Evolutionary conservation across 2,329 filamentous ascomycete genomes (phyloP), one percentile per base, ranked within the genome.

Genomic region (Acephala macrosclerotiorum): DNA sequence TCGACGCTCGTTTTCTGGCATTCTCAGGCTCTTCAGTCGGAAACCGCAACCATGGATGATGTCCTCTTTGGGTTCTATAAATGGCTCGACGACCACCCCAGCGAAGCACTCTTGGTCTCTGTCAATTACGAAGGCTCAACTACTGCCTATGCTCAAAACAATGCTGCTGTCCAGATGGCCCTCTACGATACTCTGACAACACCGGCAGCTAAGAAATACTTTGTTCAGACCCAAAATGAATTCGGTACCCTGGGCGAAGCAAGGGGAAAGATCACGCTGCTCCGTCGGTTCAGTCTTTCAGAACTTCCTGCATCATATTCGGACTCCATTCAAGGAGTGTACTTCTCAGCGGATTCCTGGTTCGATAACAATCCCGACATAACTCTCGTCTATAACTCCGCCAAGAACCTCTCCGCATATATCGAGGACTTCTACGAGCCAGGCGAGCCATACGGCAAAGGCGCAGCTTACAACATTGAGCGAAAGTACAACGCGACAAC

Each of bases 251-350:
- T 98, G 7, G 91, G 91, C 71, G 87, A 93, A 74, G 91, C 85
- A 7, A 88, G 95, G 65, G 93, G 94, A 35, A 93, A 91, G 76
- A 90, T 97, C 72, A 87, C 97, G 9, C 86, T 97, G n/a, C 80
- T 98, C 59, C 89, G 94, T 33, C 90, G 95, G 58, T 97, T 96
- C 80, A 81, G 79, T 55, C 80, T 94, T 62, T 85, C 89, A 60
- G 69, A 76, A 7, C 68, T 83, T 2, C 74, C 77, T 0, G 53
- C 73, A 1, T 71, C 67, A 2, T 79, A 80, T 64, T 75, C 76
- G n/a, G 72, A 70, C 0, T 60, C 71, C 0, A 69, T 85, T 6
- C 83, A 82, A 0, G 82, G 83, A 0, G 58, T 85, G n/a, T 80
- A 84, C 62, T 80, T 85, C 69, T 77, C 79, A 0, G 82, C 82